These are phyloP conservation scores for Diospyros lotus DNA, from an alignment of 148 eudicot species.

Conservation along the genomic window DNA sequence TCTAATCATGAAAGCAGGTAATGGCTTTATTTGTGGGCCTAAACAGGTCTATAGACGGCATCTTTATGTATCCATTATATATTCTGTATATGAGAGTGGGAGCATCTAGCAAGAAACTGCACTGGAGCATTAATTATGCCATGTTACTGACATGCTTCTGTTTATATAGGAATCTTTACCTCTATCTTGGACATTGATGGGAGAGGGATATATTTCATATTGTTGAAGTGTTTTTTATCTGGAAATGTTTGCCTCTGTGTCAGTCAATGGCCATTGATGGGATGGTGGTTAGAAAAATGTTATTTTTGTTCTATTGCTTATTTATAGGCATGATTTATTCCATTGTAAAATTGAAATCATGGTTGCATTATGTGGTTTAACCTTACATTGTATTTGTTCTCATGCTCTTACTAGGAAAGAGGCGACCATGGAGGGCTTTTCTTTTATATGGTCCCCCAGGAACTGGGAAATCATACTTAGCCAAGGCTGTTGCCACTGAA, in stretches of 20 bases:
- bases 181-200: too few species aligned
- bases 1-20: background rate
- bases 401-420: slow-evolving; percentile 57
- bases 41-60: background rate
- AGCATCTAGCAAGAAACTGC: background rate
- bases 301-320: background rate
- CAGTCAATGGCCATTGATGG: background rate
- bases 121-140: background rate
- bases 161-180: too few species aligned
- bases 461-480: slow-evolving; percentile 95
- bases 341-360: background rate
- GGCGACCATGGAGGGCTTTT: slow-evolving; percentile 99
- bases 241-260: background rate
- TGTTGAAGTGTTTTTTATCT: background rate
- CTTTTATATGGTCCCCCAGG: slow-evolving; percentile 98
- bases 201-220: too few species aligned
- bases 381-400: background rate
- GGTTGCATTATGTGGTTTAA: background rate
- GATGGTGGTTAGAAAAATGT: background rate
- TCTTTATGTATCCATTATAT: background rate
- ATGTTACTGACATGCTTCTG: background rate
- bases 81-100: background rate
- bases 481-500: slow-evolving; percentile 99
- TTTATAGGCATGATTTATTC: background rate
- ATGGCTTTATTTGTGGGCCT: background rate